These are phyloP conservation scores for Coelastrella sp. DNA, from an alignment of 139 green algal genomes.

Conservation along the genomic window DNA sequence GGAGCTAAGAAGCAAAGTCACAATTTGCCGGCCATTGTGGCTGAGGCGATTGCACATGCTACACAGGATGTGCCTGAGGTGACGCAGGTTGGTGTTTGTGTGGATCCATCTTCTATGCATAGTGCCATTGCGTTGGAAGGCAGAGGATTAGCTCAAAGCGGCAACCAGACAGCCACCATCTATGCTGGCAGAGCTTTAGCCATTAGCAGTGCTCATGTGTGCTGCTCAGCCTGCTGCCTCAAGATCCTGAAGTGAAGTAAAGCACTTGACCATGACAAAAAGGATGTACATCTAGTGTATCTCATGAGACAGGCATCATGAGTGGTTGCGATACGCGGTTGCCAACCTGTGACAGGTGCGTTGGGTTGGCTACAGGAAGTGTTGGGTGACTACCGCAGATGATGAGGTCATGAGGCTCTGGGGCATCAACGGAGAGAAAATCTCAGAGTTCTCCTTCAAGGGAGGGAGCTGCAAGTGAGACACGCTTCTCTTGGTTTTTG, in stretches of 20 bases:
- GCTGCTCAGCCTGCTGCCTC: too few relatives aligned
- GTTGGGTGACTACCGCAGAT: slow-evolving; percentile 77
- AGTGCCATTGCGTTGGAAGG: too few relatives aligned
- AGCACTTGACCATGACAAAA: too few relatives aligned
- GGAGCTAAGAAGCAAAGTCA: background rate
- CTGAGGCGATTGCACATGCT: slow-evolving; percentile 65
- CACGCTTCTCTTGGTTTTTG: background rate
- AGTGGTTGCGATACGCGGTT: background rate
- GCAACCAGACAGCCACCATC: too few relatives aligned
- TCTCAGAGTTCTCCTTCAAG: slow-evolving; percentile 63
- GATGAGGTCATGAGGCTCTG: slow-evolving; percentile 80
- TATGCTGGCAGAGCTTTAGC: too few relatives aligned
- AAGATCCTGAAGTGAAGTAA: too few relatives aligned
- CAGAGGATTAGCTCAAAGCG: too few relatives aligned
- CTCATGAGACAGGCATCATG: background rate
- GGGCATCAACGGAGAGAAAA: slow-evolving; percentile 58
- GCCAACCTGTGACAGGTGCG: slow-evolving; percentile 58
- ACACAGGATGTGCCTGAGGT: slow-evolving; percentile 71
- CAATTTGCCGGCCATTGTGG: slow-evolving; percentile 56
- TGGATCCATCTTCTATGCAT: too few relatives aligned
- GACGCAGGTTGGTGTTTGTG: slow-evolving; percentile 60
- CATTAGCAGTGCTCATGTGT: too few relatives aligned
- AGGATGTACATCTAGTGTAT: background rate
- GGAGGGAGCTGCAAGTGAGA: slow-evolving; percentile 56
- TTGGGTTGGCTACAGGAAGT: slow-evolving; percentile 64